Evolutionary conservation across 2,329 filamentous ascomycete genomes (phyloP).

Genomic region (Colletotrichum salicis): DNA sequence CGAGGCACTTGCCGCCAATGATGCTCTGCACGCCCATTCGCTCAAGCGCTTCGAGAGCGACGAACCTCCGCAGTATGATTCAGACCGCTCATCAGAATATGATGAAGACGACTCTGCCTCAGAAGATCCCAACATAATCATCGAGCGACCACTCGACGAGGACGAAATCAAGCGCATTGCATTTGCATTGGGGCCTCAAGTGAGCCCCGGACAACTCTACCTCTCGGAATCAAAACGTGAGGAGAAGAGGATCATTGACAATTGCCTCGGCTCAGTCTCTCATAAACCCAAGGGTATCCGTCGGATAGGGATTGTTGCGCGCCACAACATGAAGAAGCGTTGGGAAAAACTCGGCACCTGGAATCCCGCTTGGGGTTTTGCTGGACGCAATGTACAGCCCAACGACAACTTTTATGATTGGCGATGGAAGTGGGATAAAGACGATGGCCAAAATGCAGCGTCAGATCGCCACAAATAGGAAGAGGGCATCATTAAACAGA

Average conservation of each 20-base stretch:
- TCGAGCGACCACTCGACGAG: too few relatives aligned
- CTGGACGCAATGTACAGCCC: neutral
- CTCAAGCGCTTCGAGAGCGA: too few relatives aligned
- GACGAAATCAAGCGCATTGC: too few relatives aligned
- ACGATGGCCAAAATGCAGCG: neutral
- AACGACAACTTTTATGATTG: neutral
- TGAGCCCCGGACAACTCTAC: too few relatives aligned
- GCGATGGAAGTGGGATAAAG: neutral
- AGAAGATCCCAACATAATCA: too few relatives aligned
- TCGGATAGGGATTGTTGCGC: neutral
- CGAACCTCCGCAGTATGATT: too few relatives aligned
- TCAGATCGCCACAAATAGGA: neutral
- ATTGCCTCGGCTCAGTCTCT: neutral
- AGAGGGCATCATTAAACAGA: neutral
- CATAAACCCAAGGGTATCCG: neutral
- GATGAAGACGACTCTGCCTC: too few relatives aligned
- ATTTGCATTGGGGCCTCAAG: too few relatives aligned
- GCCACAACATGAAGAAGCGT: neutral
- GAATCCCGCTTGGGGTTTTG: neutral
- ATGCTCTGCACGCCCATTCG: rapidly evolving
- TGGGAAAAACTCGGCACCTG: neutral
- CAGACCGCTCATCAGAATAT: too few relatives aligned
- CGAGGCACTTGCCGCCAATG: too few relatives aligned
- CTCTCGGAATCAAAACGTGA: too few relatives aligned
- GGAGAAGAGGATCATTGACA: too few relatives aligned